A percentile compares a stretch with the other conserved stretches of the same genome.
These are phyloP conservation scores for Beauveria scarabaeidicola DNA, from an alignment of 2,329 filamentous ascomycete genomes.

Conservation along the genomic window DNA sequence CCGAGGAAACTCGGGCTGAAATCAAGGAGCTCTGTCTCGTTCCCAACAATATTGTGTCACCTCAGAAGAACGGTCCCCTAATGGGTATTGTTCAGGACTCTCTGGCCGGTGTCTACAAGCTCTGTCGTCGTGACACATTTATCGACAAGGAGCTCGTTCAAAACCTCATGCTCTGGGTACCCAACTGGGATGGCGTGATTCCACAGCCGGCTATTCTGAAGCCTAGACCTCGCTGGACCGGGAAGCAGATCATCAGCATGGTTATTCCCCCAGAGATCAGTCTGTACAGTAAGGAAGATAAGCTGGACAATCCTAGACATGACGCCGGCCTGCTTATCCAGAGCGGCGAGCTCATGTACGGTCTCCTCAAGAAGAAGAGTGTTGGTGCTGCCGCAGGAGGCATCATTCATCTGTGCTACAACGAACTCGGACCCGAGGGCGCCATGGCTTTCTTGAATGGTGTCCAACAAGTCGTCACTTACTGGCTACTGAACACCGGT, in stretches of 20 bases:
- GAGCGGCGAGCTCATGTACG: conserved; percentile 82
- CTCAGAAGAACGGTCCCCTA: conserved; percentile 88
- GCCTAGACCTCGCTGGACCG: conserved; percentile 88
- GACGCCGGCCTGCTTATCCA: conserved; percentile 79
- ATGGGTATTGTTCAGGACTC: conserved; percentile 99
- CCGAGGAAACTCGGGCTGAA: conserved; percentile 92
- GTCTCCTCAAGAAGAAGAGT: conserved; percentile 85
- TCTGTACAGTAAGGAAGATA: conserved; percentile 57
- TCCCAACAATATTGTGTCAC: conserved; percentile 96
- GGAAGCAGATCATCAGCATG: conserved; percentile 95
- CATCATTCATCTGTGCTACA: conserved; percentile 93
- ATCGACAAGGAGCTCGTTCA: conserved; percentile 85
- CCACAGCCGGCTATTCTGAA: conserved; percentile 91
- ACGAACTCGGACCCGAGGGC: conserved; percentile 77
- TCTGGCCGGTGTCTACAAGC: conserved; percentile 91
- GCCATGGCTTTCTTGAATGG: conserved; percentile 96
- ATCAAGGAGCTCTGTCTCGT: conserved; percentile 93
- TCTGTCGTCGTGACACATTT: conserved; percentile 88
- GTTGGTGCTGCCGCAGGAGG: conserved; percentile 85
- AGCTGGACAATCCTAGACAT: conserved; percentile 52
- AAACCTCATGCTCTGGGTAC: conserved; percentile 96
- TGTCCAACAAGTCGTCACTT: conserved; percentile 87
- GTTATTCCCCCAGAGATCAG: conserved; percentile 83
- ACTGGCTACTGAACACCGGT: conserved; percentile 93
- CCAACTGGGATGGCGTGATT: conserved; percentile 92